Evolutionary conservation across 2,329 filamentous ascomycete genomes (phyloP).

Genomic region (Paecilomyces sp.): DNA sequence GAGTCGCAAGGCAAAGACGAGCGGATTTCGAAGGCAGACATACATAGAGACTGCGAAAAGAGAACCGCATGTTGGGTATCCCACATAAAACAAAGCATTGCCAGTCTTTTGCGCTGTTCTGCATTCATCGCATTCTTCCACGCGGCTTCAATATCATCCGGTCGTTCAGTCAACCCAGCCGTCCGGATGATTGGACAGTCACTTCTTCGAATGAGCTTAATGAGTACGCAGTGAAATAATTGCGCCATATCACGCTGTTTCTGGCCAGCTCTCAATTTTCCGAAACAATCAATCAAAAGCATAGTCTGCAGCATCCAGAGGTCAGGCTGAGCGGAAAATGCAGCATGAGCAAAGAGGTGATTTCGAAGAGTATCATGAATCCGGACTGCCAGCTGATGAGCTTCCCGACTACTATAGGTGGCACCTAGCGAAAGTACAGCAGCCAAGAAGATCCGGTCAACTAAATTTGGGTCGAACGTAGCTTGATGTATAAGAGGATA

Average conservation of each 20-base stretch:
- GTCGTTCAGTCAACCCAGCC: slow-evolving; percentile 24
- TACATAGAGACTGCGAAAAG: slow-evolving; percentile 60
- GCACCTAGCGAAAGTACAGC: slow-evolving; percentile 55
- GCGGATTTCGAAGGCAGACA: slow-evolving; percentile 58
- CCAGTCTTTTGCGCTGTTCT: slow-evolving; percentile 54
- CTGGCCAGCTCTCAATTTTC: slow-evolving; percentile 56
- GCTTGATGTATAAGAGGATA: slow-evolving; percentile 55
- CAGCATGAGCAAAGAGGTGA: slow-evolving; percentile 51
- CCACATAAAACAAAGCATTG: slow-evolving; percentile 59
- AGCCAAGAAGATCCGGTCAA: slow-evolving; percentile 48
- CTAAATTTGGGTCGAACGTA: slow-evolving; percentile 46
- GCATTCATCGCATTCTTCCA: slow-evolving; percentile 50
- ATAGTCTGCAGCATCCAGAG: slow-evolving; percentile 57
- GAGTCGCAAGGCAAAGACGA: slow-evolving; percentile 50
- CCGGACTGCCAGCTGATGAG: slow-evolving; percentile 54
- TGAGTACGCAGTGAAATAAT: slow-evolving; percentile 50
- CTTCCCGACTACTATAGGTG: slow-evolving; percentile 53
- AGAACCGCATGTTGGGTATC: slow-evolving; percentile 58
- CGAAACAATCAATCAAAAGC: slow-evolving; percentile 57
- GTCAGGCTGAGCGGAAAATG: slow-evolving; percentile 52
- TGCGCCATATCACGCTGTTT: slow-evolving; percentile 59
- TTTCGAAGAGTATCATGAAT: slow-evolving; percentile 55
- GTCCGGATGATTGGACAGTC: slow-evolving; percentile 43
- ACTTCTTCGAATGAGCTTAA: slow-evolving; percentile 48
- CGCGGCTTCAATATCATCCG: slow-evolving; percentile 35